phyloP scores from a whole-genome alignment of 2,329 filamentous ascomycete genomes.

The Phialocephala sp. region DNA sequence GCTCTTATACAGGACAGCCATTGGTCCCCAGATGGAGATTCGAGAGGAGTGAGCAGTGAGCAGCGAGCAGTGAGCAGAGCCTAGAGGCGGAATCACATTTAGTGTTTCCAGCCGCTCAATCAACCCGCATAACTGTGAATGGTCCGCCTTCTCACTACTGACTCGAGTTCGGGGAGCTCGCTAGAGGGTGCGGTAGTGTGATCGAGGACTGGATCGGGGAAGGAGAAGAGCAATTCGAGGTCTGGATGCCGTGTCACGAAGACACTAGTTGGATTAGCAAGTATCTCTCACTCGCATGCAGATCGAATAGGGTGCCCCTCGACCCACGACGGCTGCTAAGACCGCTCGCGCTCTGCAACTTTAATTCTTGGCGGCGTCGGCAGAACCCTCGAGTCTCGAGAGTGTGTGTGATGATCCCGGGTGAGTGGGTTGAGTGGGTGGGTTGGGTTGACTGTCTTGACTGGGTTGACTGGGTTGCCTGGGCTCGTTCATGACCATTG shows the following conservation, averaged over 20 bases:
- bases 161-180: not conserved
- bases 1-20: not conserved
- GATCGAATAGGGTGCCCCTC: not conserved
- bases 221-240: not conserved
- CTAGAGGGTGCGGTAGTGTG: not conserved
- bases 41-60: not conserved
- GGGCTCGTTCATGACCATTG: no score
- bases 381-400: slow-evolving; percentile 4
- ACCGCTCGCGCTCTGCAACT: slow-evolving; percentile 10
- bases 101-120: not conserved
- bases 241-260: not conserved
- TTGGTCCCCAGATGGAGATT: not conserved
- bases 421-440: not conserved
- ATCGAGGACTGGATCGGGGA: slow-evolving; percentile 5
- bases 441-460: not conserved
- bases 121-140: slow-evolving; percentile 3
- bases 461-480: no score
- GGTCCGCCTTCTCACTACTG: not conserved
- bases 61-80: not conserved
- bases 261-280: no score
- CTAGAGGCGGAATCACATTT: not conserved
- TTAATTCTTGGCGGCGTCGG: slow-evolving; percentile 20
- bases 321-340: not conserved
- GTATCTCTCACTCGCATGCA: not conserved
- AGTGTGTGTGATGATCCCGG: not conserved